These are phyloP conservation scores for Laburnicola sp. DNA, from an alignment of 2,329 filamentous ascomycete genomes.

Conservation along the genomic window DNA sequence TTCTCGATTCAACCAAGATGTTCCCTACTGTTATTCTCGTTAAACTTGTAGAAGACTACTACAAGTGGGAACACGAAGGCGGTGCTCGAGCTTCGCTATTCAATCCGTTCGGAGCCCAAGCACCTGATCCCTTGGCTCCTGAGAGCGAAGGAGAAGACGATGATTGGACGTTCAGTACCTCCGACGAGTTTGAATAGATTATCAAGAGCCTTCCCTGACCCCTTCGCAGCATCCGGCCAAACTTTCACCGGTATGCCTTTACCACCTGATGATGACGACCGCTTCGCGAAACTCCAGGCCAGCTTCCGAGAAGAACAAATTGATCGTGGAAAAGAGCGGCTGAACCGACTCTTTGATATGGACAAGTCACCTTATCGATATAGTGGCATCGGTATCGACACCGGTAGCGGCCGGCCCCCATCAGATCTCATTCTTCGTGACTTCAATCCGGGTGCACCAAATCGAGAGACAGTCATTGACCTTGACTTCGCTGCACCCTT, in stretches of 20 bases:
- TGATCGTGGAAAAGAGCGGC: slow-evolving; percentile 58
- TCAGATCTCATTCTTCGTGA: slow-evolving; percentile 60
- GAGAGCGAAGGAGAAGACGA: slow-evolving; percentile 53
- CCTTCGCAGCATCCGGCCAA: slow-evolving; percentile 37
- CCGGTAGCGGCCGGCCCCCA: slow-evolving; percentile 49
- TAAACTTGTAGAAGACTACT: slow-evolving; percentile 71
- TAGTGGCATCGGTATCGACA: slow-evolving; percentile 53
- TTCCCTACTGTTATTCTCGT: slow-evolving; percentile 68
- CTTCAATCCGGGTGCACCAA: slow-evolving; percentile 47
- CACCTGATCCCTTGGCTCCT: slow-evolving; percentile 54
- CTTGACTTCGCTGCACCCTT: slow-evolving; percentile 57
- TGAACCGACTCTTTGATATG: slow-evolving; percentile 62
- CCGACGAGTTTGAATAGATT: slow-evolving; percentile 60
- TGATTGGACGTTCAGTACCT: slow-evolving; percentile 69
- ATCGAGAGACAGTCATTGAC: slow-evolving; percentile 59
- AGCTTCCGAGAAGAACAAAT: slow-evolving; percentile 61
- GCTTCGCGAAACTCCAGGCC: slow-evolving; percentile 48
- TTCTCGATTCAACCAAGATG: slow-evolving; percentile 62
- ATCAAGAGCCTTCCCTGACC: slow-evolving; percentile 49
- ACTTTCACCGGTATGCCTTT: slow-evolving; percentile 41
- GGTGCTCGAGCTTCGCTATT: slow-evolving; percentile 69
- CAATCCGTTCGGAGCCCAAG: slow-evolving; percentile 61
- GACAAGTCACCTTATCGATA: slow-evolving; percentile 61
- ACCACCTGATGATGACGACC: slow-evolving; percentile 40
- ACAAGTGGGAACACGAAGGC: slow-evolving; percentile 73